phyloP scores from a whole-genome alignment of 805 yeast species.

The Tetrapisispora phaffii region DNA sequence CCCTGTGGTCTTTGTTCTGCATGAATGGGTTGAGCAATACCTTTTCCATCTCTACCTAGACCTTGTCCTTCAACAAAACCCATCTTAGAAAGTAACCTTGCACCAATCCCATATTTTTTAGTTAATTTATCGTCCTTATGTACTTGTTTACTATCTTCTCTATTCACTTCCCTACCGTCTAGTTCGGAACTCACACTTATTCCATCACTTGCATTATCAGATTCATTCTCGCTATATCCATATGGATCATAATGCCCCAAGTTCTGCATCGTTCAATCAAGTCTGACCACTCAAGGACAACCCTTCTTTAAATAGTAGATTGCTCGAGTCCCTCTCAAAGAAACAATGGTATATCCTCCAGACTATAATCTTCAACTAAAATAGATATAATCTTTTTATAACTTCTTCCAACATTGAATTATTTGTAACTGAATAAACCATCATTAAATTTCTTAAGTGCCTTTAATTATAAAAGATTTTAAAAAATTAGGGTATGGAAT shows the following conservation, averaged over 20 bases:
- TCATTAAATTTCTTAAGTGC: too few relatives aligned
- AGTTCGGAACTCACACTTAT: not conserved
- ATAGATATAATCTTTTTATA: too few relatives aligned
- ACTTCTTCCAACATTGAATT: too few relatives aligned
- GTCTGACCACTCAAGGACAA: not conserved
- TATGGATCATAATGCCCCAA: not conserved
- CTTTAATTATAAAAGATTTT: too few relatives aligned
- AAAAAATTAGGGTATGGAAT: too few relatives aligned
- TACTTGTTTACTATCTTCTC: conserved; percentile 11
- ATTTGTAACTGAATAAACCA: too few relatives aligned
- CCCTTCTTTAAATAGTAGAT: too few relatives aligned
- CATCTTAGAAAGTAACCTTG: conserved; percentile 66
- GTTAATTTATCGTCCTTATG: conserved; percentile 11
- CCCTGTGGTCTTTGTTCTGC: conserved; percentile 49
- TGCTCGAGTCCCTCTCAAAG: too few relatives aligned
- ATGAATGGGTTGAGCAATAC: conserved; percentile 74
- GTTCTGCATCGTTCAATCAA: not conserved
- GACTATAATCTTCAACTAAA: too few relatives aligned
- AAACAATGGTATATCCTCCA: too few relatives aligned
- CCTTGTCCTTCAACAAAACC: conserved; percentile 83
- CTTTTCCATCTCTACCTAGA: conserved; percentile 62
- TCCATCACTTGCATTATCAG: not conserved
- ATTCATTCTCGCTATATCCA: not conserved
- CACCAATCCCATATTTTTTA: conserved; percentile 72
- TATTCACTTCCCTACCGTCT: conserved; percentile 12